Evolutionary conservation across 2,329 filamentous ascomycete species (phyloP).

Genomic region (Xylaria sp.): DNA sequence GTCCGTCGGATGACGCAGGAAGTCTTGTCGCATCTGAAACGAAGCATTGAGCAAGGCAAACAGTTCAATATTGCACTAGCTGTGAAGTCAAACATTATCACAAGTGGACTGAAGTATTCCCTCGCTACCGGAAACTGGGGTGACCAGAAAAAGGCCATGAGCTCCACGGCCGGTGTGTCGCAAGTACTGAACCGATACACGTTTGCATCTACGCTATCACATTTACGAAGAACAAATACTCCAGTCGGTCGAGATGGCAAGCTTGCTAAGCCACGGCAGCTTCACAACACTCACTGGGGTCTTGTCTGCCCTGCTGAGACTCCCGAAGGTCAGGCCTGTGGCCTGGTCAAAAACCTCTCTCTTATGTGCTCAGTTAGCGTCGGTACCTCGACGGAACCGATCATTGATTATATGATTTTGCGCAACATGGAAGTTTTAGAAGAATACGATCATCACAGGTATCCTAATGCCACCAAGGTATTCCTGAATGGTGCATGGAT

Average conservation of each 20-base stretch:
- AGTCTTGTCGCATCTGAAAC: slow-evolving; percentile 88
- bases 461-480: slow-evolving; percentile 94
- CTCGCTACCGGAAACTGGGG: slow-evolving; percentile 99
- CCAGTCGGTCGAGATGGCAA: slow-evolving; percentile 98
- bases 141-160: slow-evolving; percentile 97
- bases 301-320: slow-evolving; percentile 97
- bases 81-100: slow-evolving; percentile 90
- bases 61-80: slow-evolving; percentile 93
- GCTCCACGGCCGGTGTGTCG: slow-evolving; percentile 94
- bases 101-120: slow-evolving; percentile 95
- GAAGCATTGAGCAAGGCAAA: slow-evolving; percentile 87
- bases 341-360: slow-evolving; percentile 96
- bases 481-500: slow-evolving; percentile 99
- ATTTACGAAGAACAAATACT: slow-evolving; percentile 96
- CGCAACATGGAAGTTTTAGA: slow-evolving; percentile 96
- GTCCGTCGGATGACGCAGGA: slow-evolving; percentile 93
- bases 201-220: slow-evolving; percentile 94
- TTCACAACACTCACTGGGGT: slow-evolving; percentile 99
- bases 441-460: slow-evolving; percentile 87
- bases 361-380: slow-evolving; percentile 99
- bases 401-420: slow-evolving; percentile 95
- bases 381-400: slow-evolving; percentile 87
- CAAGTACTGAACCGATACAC: slow-evolving; percentile 98
- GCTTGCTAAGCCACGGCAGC: slow-evolving; percentile 94
- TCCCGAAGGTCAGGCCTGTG: slow-evolving; percentile 97